phyloP scores from a whole-genome alignment of 441 rosid genomes.

The Populus hybrid region DNA sequence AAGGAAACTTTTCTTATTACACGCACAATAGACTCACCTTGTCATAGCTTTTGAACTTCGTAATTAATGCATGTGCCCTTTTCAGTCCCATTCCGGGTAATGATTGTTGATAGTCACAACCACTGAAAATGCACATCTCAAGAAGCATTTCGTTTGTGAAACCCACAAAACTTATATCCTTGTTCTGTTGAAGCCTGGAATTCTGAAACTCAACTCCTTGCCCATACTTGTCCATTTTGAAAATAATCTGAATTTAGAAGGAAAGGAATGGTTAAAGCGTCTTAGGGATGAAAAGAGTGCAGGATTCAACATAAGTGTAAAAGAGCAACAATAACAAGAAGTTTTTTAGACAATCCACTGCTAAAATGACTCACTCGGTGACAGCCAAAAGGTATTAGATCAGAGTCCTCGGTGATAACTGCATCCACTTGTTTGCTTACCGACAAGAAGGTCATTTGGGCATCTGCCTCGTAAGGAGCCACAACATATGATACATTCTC shows the following conservation, averaged over 20 bases:
- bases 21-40: constrained; percentile 43
- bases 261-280: background rate
- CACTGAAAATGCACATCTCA: constrained; percentile 98
- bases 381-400: constrained; percentile 97
- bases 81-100: constrained; percentile 94
- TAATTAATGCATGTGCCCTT: constrained; percentile 84
- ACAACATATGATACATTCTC: constrained; percentile 74
- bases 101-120: constrained; percentile 95
- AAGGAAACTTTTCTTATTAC: background rate
- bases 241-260: constrained; percentile 55
- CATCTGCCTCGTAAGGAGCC: constrained; percentile 98
- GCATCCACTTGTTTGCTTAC: constrained; percentile 80
- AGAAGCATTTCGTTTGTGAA: constrained; percentile 84
- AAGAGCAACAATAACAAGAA: background rate
- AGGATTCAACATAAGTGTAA: background rate
- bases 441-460: constrained; percentile 95
- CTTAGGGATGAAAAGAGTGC: background rate
- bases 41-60: constrained; percentile 76
- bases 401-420: constrained; percentile 93
- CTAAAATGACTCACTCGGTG: constrained; percentile 69
- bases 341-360: constrained; percentile 3
- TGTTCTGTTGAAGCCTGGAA: constrained; percentile 66
- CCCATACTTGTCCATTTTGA: constrained; percentile 97
- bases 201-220: constrained; percentile 80
- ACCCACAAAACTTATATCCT: constrained; percentile 66